phyloP scores from a whole-genome alignment of 2,329 filamentous ascomycete genomes.

The Zarea fungicola region DNA sequence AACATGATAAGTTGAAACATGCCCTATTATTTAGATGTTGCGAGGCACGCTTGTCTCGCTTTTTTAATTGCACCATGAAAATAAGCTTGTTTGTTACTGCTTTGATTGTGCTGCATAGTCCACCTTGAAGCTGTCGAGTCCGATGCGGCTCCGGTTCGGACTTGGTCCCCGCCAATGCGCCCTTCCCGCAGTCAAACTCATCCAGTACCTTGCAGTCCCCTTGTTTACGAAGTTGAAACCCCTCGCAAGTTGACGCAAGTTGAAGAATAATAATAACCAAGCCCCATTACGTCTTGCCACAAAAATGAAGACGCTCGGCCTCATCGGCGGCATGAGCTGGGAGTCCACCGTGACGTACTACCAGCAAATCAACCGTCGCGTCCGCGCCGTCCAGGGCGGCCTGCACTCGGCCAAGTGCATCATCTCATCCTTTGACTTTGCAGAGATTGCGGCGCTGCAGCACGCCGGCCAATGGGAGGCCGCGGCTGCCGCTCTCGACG shows the following conservation, averaged over 20 bases:
- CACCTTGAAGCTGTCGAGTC: no score
- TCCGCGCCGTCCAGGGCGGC: constrained; percentile 18
- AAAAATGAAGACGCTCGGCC: constrained; percentile 22
- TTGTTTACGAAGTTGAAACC: no score
- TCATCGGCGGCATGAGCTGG: constrained; percentile 25
- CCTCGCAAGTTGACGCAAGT: no score
- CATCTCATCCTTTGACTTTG: constrained; percentile 23
- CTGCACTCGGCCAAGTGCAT: constrained; percentile 20
- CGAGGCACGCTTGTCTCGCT: no score
- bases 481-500: constrained; percentile 15
- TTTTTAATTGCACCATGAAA: no score
- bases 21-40: no score
- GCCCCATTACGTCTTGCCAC: constrained; percentile 16
- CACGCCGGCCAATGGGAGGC: constrained; percentile 17
- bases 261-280: background rate
- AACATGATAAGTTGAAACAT: no score
- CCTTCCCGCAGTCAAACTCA: no score
- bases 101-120: no score
- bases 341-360: constrained; percentile 23
- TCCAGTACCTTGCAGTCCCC: no score
- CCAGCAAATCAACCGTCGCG: constrained; percentile 21
- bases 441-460: constrained; percentile 18
- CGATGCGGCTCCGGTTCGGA: background rate
- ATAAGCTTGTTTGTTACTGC: no score
- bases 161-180: background rate